Evolutionary conservation across 2,329 filamentous ascomycete genomes (phyloP).

Genomic region (Monosporascus sp.): DNA sequence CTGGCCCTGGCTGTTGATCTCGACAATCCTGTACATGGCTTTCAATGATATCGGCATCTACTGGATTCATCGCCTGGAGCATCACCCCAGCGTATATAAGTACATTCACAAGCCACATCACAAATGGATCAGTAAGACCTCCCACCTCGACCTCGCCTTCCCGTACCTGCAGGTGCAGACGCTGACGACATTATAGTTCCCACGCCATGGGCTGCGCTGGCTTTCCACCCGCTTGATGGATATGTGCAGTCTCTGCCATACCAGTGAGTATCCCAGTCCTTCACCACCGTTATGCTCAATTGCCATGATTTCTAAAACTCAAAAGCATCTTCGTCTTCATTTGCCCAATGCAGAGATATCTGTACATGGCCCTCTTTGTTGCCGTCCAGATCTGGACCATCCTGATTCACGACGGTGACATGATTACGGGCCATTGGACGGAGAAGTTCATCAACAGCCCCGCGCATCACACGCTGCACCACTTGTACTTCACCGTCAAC

Average conservation of each 20-base stretch:
- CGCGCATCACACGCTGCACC: slow-evolving; percentile 43
- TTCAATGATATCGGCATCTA: slow-evolving; percentile 43
- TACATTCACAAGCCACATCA: slow-evolving; percentile 44
- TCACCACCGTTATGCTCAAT: slow-evolving; percentile 3
- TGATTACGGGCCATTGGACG: slow-evolving; percentile 41
- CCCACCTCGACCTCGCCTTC: too few relatives aligned
- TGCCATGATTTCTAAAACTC: too few relatives aligned
- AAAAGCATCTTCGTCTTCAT: slow-evolving; percentile 37
- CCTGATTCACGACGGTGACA: slow-evolving; percentile 45
- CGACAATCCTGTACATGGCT: slow-evolving; percentile 36
- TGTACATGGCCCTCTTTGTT: slow-evolving; percentile 39
- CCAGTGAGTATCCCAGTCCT: slow-evolving; percentile 29
- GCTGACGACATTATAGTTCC: slow-evolving; percentile 28
- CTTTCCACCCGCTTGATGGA: slow-evolving; percentile 43
- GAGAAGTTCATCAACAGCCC: slow-evolving; percentile 44
- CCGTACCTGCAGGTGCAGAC: neutral
- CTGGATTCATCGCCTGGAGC: slow-evolving; percentile 39
- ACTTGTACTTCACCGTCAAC: slow-evolving; percentile 46
- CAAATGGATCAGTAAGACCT: slow-evolving; percentile 35
- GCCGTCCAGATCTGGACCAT: slow-evolving; percentile 45
- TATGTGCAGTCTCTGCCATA: slow-evolving; percentile 42
- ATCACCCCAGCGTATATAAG: slow-evolving; percentile 38
- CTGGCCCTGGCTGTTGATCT: slow-evolving; percentile 34
- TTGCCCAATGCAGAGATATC: slow-evolving; percentile 40
- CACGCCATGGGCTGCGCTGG: slow-evolving; percentile 41